These are phyloP conservation scores for Fusarium agapanthi DNA, from an alignment of 2,329 filamentous ascomycete species.

Conservation along the genomic window DNA sequence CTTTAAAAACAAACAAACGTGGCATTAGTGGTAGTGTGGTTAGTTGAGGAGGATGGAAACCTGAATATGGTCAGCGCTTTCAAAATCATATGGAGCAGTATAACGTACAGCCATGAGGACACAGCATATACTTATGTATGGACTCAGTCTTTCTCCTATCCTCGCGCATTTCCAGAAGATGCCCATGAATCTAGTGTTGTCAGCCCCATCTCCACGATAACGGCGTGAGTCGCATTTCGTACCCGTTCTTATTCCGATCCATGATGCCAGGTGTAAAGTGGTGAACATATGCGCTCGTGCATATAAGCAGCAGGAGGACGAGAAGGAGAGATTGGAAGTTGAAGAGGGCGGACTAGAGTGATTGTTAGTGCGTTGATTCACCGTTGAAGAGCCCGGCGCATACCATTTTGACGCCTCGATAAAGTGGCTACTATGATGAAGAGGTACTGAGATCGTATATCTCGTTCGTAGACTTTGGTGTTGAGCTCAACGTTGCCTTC, in stretches of 20 bases:
- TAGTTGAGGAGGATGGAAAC: slow-evolving; percentile 51
- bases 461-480: neutral
- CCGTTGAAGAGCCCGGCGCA: neutral
- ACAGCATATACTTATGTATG: slow-evolving; percentile 94
- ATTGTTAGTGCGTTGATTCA: slow-evolving; percentile 15
- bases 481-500: slow-evolving; percentile 18
- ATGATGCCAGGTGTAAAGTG: slow-evolving; percentile 88
- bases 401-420: slow-evolving; percentile 41
- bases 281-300: slow-evolving; percentile 94
- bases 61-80: slow-evolving; percentile 30
- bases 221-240: slow-evolving; percentile 43
- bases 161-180: slow-evolving; percentile 97
- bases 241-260: slow-evolving; percentile 93
- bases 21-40: slow-evolving; percentile 35
- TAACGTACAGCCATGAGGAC: slow-evolving; percentile 85
- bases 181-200: slow-evolving; percentile 69
- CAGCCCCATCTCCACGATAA: slow-evolving; percentile 8
- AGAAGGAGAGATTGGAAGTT: slow-evolving; percentile 98
- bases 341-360: slow-evolving; percentile 86
- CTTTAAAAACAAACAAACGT: slow-evolving; percentile 21
- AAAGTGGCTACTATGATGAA: neutral
- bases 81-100: neutral
- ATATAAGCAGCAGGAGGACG: slow-evolving; percentile 93
- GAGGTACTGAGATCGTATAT: neutral
- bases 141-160: slow-evolving; percentile 90